Evolutionary conservation across 768 basidiomycete species (phyloP).

Genomic region (Sutorius australiensis): DNA sequence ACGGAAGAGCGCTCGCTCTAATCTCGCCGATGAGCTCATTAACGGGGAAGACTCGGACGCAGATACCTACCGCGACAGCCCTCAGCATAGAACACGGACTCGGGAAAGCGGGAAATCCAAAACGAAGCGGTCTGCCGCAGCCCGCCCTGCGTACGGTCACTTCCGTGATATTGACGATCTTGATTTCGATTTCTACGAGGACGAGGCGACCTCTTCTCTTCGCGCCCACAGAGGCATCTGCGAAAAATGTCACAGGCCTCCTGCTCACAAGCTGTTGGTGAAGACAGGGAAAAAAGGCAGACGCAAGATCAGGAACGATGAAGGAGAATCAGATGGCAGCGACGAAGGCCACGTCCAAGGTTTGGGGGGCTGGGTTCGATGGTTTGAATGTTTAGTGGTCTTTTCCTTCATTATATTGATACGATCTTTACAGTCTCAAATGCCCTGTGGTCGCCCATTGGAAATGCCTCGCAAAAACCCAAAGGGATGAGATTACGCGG

Average conservation of each 20-base stretch:
- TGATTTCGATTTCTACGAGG: conserved; percentile 42
- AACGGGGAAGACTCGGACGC: conserved; percentile 32
- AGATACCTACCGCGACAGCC: conserved; percentile 34
- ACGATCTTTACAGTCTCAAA: conserved; percentile 48
- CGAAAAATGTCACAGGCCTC: conserved; percentile 64
- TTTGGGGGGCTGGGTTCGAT: conserved; percentile 82
- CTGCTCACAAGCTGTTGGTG: conserved; percentile 52
- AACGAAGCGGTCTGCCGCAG: conserved; percentile 32
- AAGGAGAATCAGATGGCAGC: conserved; percentile 48
- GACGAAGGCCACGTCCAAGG: conserved; percentile 47
- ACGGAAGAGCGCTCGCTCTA: conserved; percentile 37
- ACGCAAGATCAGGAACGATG: conserved; percentile 38
- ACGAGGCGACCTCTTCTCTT: conserved; percentile 53
- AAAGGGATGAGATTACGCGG: conserved; percentile 70
- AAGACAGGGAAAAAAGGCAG: conserved; percentile 41
- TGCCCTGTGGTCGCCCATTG: conserved; percentile 78
- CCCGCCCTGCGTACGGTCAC: conserved; percentile 48
- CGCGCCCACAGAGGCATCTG: conserved; percentile 61
- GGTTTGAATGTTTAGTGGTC: conserved; percentile 43
- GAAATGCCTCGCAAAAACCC: conserved; percentile 61
- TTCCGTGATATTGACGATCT: conserved; percentile 43
- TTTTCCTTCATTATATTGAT: conserved; percentile 9
- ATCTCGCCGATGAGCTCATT: conserved; percentile 28
- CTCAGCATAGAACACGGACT: conserved; percentile 5
- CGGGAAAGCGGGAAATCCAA: conserved; percentile 11